phyloP scores from a whole-genome alignment of 1,139 yeast genomes.

The Scheffersomyces stambukii region DNA sequence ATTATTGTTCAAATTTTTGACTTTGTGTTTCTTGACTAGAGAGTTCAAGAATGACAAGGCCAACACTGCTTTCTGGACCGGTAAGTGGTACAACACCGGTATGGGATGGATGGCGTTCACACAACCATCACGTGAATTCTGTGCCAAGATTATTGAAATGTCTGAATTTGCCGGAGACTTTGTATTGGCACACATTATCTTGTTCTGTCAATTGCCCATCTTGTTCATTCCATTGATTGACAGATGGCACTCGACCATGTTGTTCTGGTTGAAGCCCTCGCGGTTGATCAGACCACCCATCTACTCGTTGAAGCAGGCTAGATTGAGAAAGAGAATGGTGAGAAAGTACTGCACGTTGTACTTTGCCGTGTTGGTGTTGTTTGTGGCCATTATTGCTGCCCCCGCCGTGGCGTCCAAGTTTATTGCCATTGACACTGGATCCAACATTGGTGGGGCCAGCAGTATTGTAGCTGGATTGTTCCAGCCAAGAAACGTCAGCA shows the following conservation, averaged over 20 bases:
- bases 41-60: conserved; percentile 97
- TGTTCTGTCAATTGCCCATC: conserved; percentile 87
- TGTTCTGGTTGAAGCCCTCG: conserved; percentile 98
- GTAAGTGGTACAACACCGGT: conserved; percentile 97
- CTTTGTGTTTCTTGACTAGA: conserved; percentile 78
- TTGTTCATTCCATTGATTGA: conserved; percentile 84
- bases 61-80: conserved; percentile 99
- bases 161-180: conserved; percentile 98
- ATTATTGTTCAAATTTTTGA: conserved; percentile 78
- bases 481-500: conserved; percentile 80
- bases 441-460: conserved; percentile 24
- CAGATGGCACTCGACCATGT: conserved; percentile 97
- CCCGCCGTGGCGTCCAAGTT: conserved; percentile 75
- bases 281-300: conserved; percentile 99
- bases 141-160: conserved; percentile 89
- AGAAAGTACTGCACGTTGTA: conserved; percentile 87
- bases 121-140: conserved; percentile 94
- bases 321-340: conserved; percentile 98
- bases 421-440: conserved; percentile 23
- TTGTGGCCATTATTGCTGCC: conserved; percentile 77
- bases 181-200: conserved; percentile 80
- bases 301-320: conserved; percentile 93
- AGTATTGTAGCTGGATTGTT: conserved; percentile 66
- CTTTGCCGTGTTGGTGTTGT: conserved; percentile 64
- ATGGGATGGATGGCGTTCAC: conserved; percentile 95